These are phyloP conservation scores for Aspergillus kassunensis DNA, from an alignment of 495 filamentous ascomycete species.

Conservation along the genomic window DNA sequence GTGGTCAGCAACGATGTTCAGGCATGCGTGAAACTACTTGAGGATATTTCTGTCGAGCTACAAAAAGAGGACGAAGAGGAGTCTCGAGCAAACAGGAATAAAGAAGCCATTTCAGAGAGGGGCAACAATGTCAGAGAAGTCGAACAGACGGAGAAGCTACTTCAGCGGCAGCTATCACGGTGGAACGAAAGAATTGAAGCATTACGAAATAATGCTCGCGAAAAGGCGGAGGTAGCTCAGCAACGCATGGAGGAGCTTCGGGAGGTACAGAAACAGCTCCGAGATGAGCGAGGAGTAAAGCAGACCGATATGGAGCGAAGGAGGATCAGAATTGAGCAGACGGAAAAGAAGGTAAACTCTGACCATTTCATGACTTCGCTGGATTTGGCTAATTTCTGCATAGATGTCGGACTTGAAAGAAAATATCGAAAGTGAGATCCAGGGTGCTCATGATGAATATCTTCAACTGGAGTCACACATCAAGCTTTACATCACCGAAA, in stretches of 20 bases:
- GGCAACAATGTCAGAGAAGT: slow-evolving; percentile 87
- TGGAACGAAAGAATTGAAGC: slow-evolving; percentile 82
- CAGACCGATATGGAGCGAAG: slow-evolving; percentile 85
- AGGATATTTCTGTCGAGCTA: slow-evolving; percentile 79
- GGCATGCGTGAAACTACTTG: slow-evolving; percentile 79
- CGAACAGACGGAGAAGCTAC: slow-evolving; percentile 75
- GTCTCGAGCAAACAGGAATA: slow-evolving; percentile 68
- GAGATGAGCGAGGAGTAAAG: slow-evolving; percentile 80
- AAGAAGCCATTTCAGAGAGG: slow-evolving; percentile 80
- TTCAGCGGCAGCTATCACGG: slow-evolving; percentile 78
- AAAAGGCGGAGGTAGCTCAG: slow-evolving; percentile 75
- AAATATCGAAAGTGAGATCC: slow-evolving; percentile 91
- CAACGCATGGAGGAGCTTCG: slow-evolving; percentile 87
- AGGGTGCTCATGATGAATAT: slow-evolving; percentile 83
- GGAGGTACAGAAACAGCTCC: slow-evolving; percentile 71
- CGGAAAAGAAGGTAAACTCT: slow-evolving; percentile 83
- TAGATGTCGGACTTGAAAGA: slow-evolving; percentile 97
- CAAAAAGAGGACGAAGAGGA: slow-evolving; percentile 87
- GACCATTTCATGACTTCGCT: not conserved
- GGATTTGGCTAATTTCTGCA: slow-evolving; percentile 10
- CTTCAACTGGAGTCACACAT: slow-evolving; percentile 96
- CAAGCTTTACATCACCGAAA: slow-evolving; percentile 94
- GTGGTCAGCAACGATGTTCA: slow-evolving; percentile 79
- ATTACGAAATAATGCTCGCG: slow-evolving; percentile 68
- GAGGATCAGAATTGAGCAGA: slow-evolving; percentile 90